Evolutionary conservation across 768 basidiomycete genomes (phyloP).

Genomic region (Psilocybe sp.): DNA sequence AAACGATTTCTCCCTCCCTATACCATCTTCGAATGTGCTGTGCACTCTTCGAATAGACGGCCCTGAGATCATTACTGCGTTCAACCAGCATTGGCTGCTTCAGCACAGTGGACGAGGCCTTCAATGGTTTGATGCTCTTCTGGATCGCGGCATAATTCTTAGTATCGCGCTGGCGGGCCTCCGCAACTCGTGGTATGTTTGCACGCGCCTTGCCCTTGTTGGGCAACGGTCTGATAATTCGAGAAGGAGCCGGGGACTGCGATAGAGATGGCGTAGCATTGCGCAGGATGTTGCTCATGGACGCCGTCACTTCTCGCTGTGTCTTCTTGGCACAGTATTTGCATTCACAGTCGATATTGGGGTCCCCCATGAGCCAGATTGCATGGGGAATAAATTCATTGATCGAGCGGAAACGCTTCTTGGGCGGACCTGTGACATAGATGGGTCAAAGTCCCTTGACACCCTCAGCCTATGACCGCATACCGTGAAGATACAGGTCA

Average conservation of each 20-base stretch:
- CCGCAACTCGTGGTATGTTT: slow-evolving; percentile 6
- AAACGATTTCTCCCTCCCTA: slow-evolving; percentile 68
- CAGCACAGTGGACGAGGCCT: slow-evolving; percentile 29
- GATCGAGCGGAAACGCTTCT: slow-evolving; percentile 67
- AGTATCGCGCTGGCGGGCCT: slow-evolving; percentile 20
- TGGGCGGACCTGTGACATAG: slow-evolving; percentile 38
- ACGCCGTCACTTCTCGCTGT: slow-evolving; percentile 67
- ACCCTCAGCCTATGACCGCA: background rate
- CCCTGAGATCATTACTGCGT: slow-evolving; percentile 62
- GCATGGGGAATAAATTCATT: slow-evolving; percentile 86
- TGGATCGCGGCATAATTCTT: slow-evolving; percentile 42
- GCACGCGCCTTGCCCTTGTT: slow-evolving; percentile 23
- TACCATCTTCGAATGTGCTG: slow-evolving; percentile 56
- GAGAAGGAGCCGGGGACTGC: slow-evolving; percentile 14
- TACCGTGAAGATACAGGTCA: slow-evolving; percentile 80
- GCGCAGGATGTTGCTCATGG: slow-evolving; percentile 36
- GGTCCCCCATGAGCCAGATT: slow-evolving; percentile 68
- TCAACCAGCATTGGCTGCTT: slow-evolving; percentile 56
- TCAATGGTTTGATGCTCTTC: slow-evolving; percentile 24
- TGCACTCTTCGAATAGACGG: slow-evolving; percentile 42
- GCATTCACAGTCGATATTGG: slow-evolving; percentile 57
- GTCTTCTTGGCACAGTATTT: slow-evolving; percentile 74
- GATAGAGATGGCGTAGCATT: slow-evolving; percentile 17
- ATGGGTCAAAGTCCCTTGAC: background rate
- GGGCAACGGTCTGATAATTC: slow-evolving; percentile 15